phyloP scores from a whole-genome alignment of 1,139 yeast species.

The Wickerhamomyces sp. region DNA sequence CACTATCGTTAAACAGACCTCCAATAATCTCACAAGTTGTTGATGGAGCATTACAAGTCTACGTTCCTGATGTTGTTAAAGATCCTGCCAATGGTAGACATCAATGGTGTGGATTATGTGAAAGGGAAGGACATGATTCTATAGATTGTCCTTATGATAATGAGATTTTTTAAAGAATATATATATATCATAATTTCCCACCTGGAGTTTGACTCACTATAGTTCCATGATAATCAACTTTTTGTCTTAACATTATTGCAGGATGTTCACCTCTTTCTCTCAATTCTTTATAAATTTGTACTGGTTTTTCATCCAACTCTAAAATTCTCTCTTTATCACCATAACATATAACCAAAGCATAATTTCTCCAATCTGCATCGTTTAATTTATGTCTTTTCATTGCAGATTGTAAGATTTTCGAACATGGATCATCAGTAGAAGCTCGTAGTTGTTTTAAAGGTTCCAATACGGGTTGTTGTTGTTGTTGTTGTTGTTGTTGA shows the following conservation, averaged over 20 bases:
- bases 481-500: slow-evolving; percentile 7
- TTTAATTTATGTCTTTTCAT: slow-evolving; percentile 80
- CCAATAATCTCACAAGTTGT: slow-evolving; percentile 23
- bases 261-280: slow-evolving; percentile 88
- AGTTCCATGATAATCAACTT: slow-evolving; percentile 40
- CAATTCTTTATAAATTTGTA: slow-evolving; percentile 78
- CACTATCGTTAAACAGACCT: slow-evolving; percentile 16
- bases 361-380: slow-evolving; percentile 81
- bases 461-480: slow-evolving; percentile 36
- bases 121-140: slow-evolving; percentile 81
- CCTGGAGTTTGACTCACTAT: slow-evolving; percentile 16
- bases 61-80: slow-evolving; percentile 38
- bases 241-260: slow-evolving; percentile 85
- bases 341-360: slow-evolving; percentile 84
- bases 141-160: slow-evolving; percentile 79
- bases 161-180: slow-evolving; percentile 16
- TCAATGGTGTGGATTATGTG: slow-evolving; percentile 92
- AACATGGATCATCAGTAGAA: slow-evolving; percentile 88
- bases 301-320: slow-evolving; percentile 85
- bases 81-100: slow-evolving; percentile 75
- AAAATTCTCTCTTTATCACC: slow-evolving; percentile 86
- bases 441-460: slow-evolving; percentile 85
- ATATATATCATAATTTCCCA: slow-evolving; percentile 13
- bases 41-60: slow-evolving; percentile 45
- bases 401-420: slow-evolving; percentile 83